phyloP scores from a whole-genome alignment of 768 basidiomycete genomes.

The Mycena albidolilacea region DNA sequence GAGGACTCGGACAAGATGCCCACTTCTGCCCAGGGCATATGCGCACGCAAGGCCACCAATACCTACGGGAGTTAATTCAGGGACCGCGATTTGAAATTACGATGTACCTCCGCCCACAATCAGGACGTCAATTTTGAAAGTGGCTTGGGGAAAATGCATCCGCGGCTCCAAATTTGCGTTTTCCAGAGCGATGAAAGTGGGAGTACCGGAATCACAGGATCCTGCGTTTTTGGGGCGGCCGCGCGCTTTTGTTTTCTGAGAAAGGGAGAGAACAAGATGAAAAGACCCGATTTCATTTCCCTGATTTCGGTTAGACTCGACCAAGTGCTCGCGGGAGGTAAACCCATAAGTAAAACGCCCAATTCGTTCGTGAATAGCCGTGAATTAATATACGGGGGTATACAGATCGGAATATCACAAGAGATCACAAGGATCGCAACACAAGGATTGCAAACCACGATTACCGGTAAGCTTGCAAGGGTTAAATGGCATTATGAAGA shows the following conservation, averaged over 20 bases:
- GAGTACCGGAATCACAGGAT: not conserved
- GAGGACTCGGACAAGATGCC: not conserved
- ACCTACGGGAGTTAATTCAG: not conserved
- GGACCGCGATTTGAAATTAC: not conserved
- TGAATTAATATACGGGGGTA: too few relatives aligned
- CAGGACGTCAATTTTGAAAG: not conserved
- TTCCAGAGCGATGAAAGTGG: not conserved
- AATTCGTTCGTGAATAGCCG: too few relatives aligned
- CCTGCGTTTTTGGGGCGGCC: not conserved
- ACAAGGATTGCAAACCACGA: too few relatives aligned
- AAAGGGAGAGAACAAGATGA: not conserved
- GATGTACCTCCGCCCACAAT: slow-evolving; percentile 1
- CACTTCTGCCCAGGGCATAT: slow-evolving; percentile 4
- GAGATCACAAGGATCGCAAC: too few relatives aligned
- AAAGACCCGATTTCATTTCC: not conserved
- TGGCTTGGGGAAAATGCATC: slow-evolving; percentile 7
- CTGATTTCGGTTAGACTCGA: not conserved
- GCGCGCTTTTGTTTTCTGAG: not conserved
- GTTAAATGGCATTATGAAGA: too few relatives aligned
- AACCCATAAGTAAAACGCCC: not conserved
- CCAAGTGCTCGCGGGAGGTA: not conserved
- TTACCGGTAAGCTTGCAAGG: too few relatives aligned
- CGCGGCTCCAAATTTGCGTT: slow-evolving; percentile 3
- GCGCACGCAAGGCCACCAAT: slow-evolving; percentile 7
- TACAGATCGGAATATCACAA: too few relatives aligned